Percentiles rank a stretch among this genome's conserved stretches.
These are phyloP conservation scores for Drechslerella coelobrocha DNA, from an alignment of 2,329 filamentous ascomycete genomes.

Conservation along the genomic window DNA sequence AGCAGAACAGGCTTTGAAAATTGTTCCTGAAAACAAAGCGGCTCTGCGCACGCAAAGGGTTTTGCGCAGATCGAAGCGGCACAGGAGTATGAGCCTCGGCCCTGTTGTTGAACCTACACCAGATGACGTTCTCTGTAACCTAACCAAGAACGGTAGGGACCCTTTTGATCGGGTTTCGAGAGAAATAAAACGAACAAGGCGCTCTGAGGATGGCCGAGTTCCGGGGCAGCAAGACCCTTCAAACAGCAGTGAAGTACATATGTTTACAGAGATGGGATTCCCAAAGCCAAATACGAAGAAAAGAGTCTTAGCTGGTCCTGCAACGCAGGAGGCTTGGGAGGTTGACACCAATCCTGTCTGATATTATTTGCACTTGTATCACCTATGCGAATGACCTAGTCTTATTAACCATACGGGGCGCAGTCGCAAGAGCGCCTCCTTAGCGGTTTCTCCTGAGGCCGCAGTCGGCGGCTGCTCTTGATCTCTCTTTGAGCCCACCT, in stretches of 20 bases:
- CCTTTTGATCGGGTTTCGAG: too few species aligned
- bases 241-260: too few species aligned
- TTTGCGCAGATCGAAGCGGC: constrained; percentile 16
- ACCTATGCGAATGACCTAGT: too few species aligned
- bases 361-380: neutral
- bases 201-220: too few species aligned
- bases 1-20: constrained; percentile 1
- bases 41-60: neutral
- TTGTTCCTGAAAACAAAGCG: neutral
- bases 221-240: too few species aligned
- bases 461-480: too few species aligned
- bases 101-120: constrained; percentile 7
- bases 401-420: too few species aligned
- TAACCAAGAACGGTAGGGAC: neutral
- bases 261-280: too few species aligned
- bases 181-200: too few species aligned
- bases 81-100: constrained; percentile 24
- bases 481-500: too few species aligned
- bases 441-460: too few species aligned
- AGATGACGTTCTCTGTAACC: neutral
- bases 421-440: too few species aligned
- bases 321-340: constrained; percentile 45
- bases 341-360: constrained; percentile 8
- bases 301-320: constrained; percentile 40
- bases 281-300: constrained; percentile 11